Evolutionary conservation across 305 asterid genomes (phyloP).

Genomic region (Fraxinus velutina): DNA sequence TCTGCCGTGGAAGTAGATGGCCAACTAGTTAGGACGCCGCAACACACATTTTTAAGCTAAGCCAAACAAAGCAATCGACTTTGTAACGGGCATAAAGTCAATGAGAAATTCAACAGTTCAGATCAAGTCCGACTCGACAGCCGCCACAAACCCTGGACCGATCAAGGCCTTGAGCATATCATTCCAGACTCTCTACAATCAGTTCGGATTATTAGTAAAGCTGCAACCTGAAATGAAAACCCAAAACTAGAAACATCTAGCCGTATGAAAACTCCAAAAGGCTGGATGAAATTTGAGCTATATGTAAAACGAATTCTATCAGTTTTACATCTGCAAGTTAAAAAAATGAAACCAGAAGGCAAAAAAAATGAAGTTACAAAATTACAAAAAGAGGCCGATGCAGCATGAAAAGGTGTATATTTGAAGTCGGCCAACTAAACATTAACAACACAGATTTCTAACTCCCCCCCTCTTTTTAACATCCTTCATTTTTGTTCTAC

Average conservation of each 20-base stretch:
- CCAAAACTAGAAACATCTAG: neutral
- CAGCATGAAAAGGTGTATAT: conserved; percentile 49
- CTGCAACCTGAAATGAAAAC: neutral
- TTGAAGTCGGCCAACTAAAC: conserved; percentile 42
- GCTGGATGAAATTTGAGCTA: conserved; percentile 33
- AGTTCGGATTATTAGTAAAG: too few species aligned
- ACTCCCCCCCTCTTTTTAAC: conserved; percentile 17
- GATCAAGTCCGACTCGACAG: too few species aligned
- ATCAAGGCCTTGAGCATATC: too few species aligned
- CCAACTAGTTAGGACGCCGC: neutral
- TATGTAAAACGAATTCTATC: conserved; percentile 39
- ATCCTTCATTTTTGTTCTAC: conserved; percentile 5
- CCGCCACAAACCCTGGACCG: too few species aligned
- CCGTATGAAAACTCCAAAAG: conserved; percentile 2
- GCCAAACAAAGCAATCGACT: neutral
- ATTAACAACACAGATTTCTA: conserved; percentile 42
- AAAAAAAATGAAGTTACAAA: conserved; percentile 17
- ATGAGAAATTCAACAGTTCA: neutral
- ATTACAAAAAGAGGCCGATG: conserved; percentile 54
- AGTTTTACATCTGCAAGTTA: conserved; percentile 38
- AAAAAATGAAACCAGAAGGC: conserved; percentile 16
- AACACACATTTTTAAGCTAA: neutral
- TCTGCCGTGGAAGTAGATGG: neutral
- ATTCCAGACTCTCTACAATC: too few species aligned
- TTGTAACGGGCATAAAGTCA: neutral